Percentiles rank a stretch among this genome's conserved stretches.
Evolutionary conservation across 2,329 filamentous ascomycete genomes (phyloP).

Genomic region (Acephala macrosclerotiorum): DNA sequence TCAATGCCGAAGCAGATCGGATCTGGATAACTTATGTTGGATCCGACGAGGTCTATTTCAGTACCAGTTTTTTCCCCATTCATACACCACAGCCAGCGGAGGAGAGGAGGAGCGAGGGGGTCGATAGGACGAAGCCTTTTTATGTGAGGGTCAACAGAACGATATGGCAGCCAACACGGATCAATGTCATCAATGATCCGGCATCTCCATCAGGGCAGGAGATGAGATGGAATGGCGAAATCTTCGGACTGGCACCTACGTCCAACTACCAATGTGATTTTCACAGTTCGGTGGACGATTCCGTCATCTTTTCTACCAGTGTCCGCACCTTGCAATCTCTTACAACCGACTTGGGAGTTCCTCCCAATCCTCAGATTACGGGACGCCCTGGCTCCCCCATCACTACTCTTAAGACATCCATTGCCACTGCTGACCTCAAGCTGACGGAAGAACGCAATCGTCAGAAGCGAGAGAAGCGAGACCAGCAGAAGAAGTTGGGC

Average conservation of each 20-base stretch:
- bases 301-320: slow-evolving; percentile 74
- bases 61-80: slow-evolving; percentile 69
- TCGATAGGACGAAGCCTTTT: slow-evolving; percentile 77
- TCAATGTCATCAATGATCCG: slow-evolving; percentile 58
- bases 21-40: slow-evolving; percentile 86
- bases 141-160: slow-evolving; percentile 82
- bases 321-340: slow-evolving; percentile 53
- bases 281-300: slow-evolving; percentile 69
- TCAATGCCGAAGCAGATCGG: slow-evolving; percentile 72
- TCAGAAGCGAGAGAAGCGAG: slow-evolving; percentile 75
- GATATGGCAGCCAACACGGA: slow-evolving; percentile 80
- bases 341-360: slow-evolving; percentile 39
- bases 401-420: slow-evolving; percentile 79
- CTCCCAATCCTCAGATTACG: slow-evolving; percentile 60
- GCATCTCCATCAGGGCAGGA: slow-evolving; percentile 49
- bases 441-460: slow-evolving; percentile 73
- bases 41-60: slow-evolving; percentile 79
- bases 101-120: slow-evolving; percentile 47
- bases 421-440: slow-evolving; percentile 74
- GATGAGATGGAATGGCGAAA: slow-evolving; percentile 73
- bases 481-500: slow-evolving; percentile 75
- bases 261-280: slow-evolving; percentile 84
- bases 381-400: slow-evolving; percentile 78
- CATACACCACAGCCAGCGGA: slow-evolving; percentile 45
- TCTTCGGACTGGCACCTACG: slow-evolving; percentile 72